Evolutionary conservation across 768 basidiomycete species (phyloP), one percentile per base, ranked within the genome.

Genomic region (Porpolomopsis calyptriformis): DNA sequence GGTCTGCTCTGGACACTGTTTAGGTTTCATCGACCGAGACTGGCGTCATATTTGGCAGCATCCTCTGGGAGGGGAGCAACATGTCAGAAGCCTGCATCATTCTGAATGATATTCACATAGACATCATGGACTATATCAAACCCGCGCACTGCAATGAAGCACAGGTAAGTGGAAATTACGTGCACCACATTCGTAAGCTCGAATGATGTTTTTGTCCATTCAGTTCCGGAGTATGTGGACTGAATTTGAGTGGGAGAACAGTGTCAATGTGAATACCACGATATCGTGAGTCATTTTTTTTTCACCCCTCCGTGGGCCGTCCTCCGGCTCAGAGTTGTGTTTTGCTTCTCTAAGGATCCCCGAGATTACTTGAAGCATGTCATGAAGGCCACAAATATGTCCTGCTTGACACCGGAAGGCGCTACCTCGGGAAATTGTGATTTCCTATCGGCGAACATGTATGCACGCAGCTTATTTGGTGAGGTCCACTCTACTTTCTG

Each of bases 211-310:
- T n/a, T n/a, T 25, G 31, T 20, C n/a, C 42, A n/a, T n/a, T 20
- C 31, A 93, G 85, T 94, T 94, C 79, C 79, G 94, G 25, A 88
- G 79, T 62, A 94, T 94, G 91, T 96, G 94, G 94, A 99, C 93
- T 22, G 96, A 98, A 64, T 99, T 99, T 57, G 94, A 99, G 63
- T 99, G 94, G 94, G 94, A 99, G 74, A 99, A 99, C 68, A 78
- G 93, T 55, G 94, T 98, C 46, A 97, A 97, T 58, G 88, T 97
- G 45, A 82, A 81, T 53, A 86, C 82, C 38, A 65, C 78, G 19
- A 78, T 93, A 63, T 76, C 82, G 85, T 88, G 66, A 55, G 86
- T 77, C 24, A 52, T 34, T 19, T 16, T 47, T 31, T 20, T 45
- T 24, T 43, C 40, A 50, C 16, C 18, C 8, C 39, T 37, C 27